These are phyloP conservation scores for Helotiales sp. DNA, from an alignment of 2,329 filamentous ascomycete genomes.

Conservation along the genomic window DNA sequence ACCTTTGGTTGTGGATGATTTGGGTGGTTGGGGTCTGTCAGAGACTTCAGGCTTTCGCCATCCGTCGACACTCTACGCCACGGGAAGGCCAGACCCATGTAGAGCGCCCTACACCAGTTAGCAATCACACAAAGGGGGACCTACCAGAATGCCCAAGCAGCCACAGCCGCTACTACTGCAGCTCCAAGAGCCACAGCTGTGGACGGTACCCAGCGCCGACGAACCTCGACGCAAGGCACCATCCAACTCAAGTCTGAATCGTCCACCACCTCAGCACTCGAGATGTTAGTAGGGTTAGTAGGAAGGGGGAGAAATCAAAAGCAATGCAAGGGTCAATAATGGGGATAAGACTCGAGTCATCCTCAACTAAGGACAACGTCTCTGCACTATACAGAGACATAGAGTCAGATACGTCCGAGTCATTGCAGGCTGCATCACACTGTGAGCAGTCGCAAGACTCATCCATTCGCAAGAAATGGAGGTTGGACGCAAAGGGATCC, in stretches of 20 bases:
- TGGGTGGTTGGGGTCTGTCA: not conserved
- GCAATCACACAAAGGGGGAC: no score
- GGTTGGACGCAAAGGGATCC: not conserved
- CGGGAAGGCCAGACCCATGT: no score
- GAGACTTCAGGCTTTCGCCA: not conserved
- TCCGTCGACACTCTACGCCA: no score
- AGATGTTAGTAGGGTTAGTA: no score
- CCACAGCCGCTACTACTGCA: no score
- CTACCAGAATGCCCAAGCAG: no score
- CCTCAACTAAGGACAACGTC: not conserved
- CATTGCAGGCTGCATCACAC: not conserved
- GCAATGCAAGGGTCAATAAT: conserved; percentile 1
- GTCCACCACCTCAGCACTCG: no score
- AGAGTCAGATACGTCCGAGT: not conserved
- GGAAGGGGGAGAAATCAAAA: not conserved
- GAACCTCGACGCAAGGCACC: not conserved
- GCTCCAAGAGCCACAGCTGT: no score
- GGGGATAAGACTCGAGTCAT: conserved; percentile 2
- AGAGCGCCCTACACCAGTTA: no score
- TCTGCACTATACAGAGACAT: conserved; percentile 1
- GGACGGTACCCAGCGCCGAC: not conserved
- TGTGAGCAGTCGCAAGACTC: not conserved
- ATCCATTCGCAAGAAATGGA: not conserved
- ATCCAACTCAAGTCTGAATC: not conserved
- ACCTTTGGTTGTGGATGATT: not conserved